Conservation (phyloP, 371 early-diverging fungal species). For the Syncephalastrum sp. region DNA sequence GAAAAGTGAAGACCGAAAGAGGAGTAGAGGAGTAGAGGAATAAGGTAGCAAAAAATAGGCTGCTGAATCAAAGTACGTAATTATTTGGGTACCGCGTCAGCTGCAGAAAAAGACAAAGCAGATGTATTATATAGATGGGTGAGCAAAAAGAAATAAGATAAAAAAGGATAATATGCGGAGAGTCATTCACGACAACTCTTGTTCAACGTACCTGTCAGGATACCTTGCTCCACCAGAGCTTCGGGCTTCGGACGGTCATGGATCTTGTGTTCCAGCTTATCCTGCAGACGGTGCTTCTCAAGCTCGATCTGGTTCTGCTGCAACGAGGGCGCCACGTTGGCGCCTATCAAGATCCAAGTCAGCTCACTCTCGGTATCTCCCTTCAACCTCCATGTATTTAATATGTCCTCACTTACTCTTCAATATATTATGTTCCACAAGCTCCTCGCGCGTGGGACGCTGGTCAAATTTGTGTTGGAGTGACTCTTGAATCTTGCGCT, state of each 20-base stretch:
- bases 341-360: slow-evolving; percentile 25
- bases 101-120: no score
- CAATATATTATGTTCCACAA: slow-evolving; percentile 72
- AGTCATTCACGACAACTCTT: no score
- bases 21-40: no score
- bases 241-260: slow-evolving; percentile 58
- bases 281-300: slow-evolving; percentile 49
- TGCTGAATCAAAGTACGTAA: no score
- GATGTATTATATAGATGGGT: no score
- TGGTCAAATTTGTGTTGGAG: slow-evolving; percentile 72
- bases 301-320: slow-evolving; percentile 44
- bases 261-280: slow-evolving; percentile 57
- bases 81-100: no score
- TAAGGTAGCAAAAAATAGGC: no score
- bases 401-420: slow-evolving; percentile 32
- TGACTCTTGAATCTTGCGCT: slow-evolving; percentile 63
- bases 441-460: slow-evolving; percentile 68
- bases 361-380: slow-evolving; percentile 13
- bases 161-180: no score
- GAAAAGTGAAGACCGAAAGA: no score
- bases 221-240: slow-evolving; percentile 57
- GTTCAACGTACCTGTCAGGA: slow-evolving; percentile 35
- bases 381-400: slow-evolving; percentile 8
- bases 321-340: slow-evolving; percentile 54
- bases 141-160: no score